phyloP scores from a whole-genome alignment of 2,329 filamentous ascomycete species.

The Fusarium sp. region DNA sequence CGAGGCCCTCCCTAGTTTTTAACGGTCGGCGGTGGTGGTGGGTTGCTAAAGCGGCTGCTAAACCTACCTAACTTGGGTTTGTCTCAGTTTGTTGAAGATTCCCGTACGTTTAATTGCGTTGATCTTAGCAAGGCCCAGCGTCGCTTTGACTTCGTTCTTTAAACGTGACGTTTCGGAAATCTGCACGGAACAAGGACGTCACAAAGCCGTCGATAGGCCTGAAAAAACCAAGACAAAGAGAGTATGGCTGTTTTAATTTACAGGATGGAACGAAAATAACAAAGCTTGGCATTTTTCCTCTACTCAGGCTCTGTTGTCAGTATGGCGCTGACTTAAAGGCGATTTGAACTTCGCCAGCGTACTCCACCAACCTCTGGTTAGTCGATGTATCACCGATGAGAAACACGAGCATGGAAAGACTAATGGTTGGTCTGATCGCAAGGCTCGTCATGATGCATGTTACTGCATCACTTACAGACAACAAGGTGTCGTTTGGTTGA shows the following conservation, averaged over 20 bases:
- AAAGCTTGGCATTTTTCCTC: conserved; percentile 20
- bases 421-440: conserved; percentile 14
- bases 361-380: not conserved
- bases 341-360: not conserved
- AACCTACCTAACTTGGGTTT: conserved; percentile 22
- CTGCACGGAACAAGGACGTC: conserved; percentile 15
- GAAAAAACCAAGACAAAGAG: not conserved
- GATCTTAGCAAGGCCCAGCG: not conserved
- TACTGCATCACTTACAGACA: not conserved
- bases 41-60: conserved; percentile 13
- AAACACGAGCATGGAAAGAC: conserved; percentile 1
- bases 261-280: conserved; percentile 2
- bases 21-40: conserved; percentile 9
- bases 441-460: conserved; percentile 26
- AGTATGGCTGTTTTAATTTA: not conserved
- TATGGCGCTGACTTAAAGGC: not conserved
- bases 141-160: not conserved
- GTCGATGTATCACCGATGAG: conserved; percentile 12
- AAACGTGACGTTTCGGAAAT: conserved; percentile 9
- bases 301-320: conserved; percentile 4
- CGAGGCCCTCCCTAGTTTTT: conserved; percentile 12
- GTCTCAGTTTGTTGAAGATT: conserved; percentile 4
- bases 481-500: conserved; percentile 21
- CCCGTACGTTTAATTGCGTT: not conserved
- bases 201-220: not conserved